A percentile compares a stretch with the other conserved stretches of the same genome.
These are phyloP conservation scores for Penicillium riverlandense DNA, from an alignment of 495 filamentous ascomycete species.

Conservation along the genomic window DNA sequence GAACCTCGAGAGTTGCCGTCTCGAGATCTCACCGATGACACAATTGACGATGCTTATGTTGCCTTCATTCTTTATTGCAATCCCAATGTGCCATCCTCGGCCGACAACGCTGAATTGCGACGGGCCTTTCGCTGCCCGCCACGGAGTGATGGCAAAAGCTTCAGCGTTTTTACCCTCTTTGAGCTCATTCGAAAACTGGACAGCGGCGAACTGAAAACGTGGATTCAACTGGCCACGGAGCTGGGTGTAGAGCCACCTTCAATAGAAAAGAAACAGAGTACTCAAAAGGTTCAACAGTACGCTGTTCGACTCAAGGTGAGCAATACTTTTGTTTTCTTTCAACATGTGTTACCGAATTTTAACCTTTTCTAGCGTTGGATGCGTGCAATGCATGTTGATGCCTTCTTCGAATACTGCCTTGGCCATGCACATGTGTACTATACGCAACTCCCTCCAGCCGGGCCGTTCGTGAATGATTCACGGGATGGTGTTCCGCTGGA, in stretches of 20 bases:
- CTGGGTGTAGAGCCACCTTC: conserved; percentile 87
- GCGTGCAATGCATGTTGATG: conserved; percentile 95
- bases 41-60: conserved; percentile 83
- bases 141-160: conserved; percentile 87
- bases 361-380: conserved; percentile 71
- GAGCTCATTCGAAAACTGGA: conserved; percentile 79
- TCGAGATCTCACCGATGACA: conserved; percentile 59
- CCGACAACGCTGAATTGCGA: conserved; percentile 64
- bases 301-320: conserved; percentile 85
- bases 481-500: conserved; percentile 85
- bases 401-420: conserved; percentile 89
- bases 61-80: conserved; percentile 90
- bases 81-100: conserved; percentile 62
- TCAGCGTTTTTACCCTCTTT: conserved; percentile 76
- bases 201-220: conserved; percentile 87
- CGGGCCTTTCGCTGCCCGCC: conserved; percentile 80
- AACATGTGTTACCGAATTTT: background rate
- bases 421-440: conserved; percentile 78
- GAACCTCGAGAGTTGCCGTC: conserved; percentile 53
- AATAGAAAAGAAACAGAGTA: conserved; percentile 78
- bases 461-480: conserved; percentile 54
- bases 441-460: conserved; percentile 63
- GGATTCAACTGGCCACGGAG: conserved; percentile 84
- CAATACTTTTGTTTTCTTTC: conserved; percentile 10
- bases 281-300: conserved; percentile 97